Conservation (phyloP, 1,284 basidiomycete genomes). For the Cutaneotrichosporon dermatis region DNA sequence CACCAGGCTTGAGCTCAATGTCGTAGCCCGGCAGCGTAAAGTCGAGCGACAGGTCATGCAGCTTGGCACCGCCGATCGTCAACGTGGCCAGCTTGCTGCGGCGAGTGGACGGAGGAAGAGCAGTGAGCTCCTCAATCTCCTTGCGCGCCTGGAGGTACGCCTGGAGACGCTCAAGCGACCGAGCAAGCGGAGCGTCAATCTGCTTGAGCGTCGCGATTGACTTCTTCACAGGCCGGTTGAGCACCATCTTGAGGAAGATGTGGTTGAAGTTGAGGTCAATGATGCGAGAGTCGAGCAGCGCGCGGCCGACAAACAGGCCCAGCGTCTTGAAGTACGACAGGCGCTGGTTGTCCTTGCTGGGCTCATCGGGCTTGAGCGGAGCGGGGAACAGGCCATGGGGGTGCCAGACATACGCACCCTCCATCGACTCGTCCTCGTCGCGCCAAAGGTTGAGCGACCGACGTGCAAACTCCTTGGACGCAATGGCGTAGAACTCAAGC, state of each 20-base stretch:
- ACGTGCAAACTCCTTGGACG: slow-evolving; percentile 86
- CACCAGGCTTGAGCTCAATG: slow-evolving; percentile 80
- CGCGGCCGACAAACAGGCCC: slow-evolving; percentile 96
- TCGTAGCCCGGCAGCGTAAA: slow-evolving; percentile 95
- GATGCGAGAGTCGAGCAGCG: slow-evolving; percentile 93
- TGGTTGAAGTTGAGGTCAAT: slow-evolving; percentile 94
- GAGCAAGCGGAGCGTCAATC: slow-evolving; percentile 78
- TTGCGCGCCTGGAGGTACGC: slow-evolving; percentile 50
- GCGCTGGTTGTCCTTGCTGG: slow-evolving; percentile 19
- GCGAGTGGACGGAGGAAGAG: slow-evolving; percentile 39
- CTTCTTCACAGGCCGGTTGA: slow-evolving; percentile 77
- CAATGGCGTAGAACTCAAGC: slow-evolving; percentile 94
- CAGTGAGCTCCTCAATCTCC: slow-evolving; percentile 47
- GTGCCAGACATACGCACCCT: slow-evolving; percentile 69
- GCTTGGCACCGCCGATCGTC: slow-evolving; percentile 55
- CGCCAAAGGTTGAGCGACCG: slow-evolving; percentile 86
- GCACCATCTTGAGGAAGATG: slow-evolving; percentile 79
- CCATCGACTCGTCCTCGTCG: slow-evolving; percentile 65
- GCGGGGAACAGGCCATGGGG: slow-evolving; percentile 83
- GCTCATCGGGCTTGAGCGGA: slow-evolving; percentile 64
- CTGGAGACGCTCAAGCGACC: slow-evolving; percentile 76
- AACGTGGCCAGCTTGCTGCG: slow-evolving; percentile 44
- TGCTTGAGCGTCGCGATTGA: slow-evolving; percentile 75
- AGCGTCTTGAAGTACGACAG: slow-evolving; percentile 82
- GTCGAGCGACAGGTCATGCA: slow-evolving; percentile 86